Evolutionary conservation across 257 asterid species (phyloP), one percentile per base, ranked within the genome.

Genomic region (Mentha longifolia): DNA sequence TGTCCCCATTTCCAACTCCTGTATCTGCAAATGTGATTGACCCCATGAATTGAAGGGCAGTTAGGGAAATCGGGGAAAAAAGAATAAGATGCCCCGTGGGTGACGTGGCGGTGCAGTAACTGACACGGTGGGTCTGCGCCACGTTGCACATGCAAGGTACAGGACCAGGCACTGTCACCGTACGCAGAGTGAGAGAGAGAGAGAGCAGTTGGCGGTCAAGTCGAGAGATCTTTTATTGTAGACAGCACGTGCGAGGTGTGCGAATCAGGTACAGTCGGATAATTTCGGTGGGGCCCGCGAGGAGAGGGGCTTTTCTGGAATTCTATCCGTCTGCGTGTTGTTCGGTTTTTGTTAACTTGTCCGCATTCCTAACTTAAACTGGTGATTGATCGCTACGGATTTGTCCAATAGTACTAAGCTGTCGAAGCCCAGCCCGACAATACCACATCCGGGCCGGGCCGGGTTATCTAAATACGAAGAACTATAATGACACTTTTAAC

Each of bases 51-150:
- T n/a, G n/a, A n/a, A n/a, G n/a, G n/a, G n/a, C n/a, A n/a, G n/a
- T n/a, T n/a, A n/a, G n/a, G n/a, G n/a, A n/a, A n/a, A n/a, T n/a
- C n/a, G n/a, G n/a, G n/a, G n/a, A n/a, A n/a, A n/a, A n/a, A n/a
- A n/a, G n/a, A n/a, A n/a, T n/a, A n/a, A n/a, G n/a, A n/a, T n/a
- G n/a, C n/a, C n/a, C n/a, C n/a, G 65, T 58, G 74, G 79, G 12
- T 76, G 83, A 68, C 78, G 85, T 80, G 87, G 78, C 77, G n/a
- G 28, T 47, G 78, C 76, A 15, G 72, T 80, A 77, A 77, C 84
- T 73, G 82, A 82, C 83, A 69, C 55, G 79, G 51, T 59, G 75
- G 64, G 83, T 51, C 71, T 65, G 15, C 22, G 83, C 80, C 86
- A 81, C 85, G 83, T 79, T 75, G 62, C 43, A 54, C 25, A 6